These are phyloP conservation scores for Aspergillus sparsus DNA, from an alignment of 495 filamentous ascomycete species.

Conservation along the genomic window DNA sequence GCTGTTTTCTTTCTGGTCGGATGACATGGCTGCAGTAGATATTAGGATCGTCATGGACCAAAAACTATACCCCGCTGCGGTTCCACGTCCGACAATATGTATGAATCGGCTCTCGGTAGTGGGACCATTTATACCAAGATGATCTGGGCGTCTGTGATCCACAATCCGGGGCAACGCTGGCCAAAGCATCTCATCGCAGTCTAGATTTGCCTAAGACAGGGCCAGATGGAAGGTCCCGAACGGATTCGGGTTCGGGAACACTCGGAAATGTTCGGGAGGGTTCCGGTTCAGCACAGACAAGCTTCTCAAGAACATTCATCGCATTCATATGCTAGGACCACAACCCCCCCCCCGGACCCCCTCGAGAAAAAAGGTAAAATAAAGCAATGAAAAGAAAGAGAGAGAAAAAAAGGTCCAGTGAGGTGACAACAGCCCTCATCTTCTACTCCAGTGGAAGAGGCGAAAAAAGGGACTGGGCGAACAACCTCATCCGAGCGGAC, in stretches of 20 bases:
- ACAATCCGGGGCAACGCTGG: conserved; percentile 1
- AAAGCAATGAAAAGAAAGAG: neutral
- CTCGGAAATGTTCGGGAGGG: neutral
- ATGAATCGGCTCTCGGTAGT: neutral
- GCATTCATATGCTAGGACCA: too few species aligned
- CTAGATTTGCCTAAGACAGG: neutral
- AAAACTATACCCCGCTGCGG: neutral
- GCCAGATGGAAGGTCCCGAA: neutral
- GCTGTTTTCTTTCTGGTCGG: neutral
- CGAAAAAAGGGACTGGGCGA: neutral
- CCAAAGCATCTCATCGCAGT: neutral
- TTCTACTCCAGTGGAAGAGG: neutral
- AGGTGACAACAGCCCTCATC: neutral
- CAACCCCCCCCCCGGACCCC: too few species aligned
- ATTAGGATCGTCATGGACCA: neutral
- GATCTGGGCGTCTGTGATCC: neutral
- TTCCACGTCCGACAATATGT: neutral
- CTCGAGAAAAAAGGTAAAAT: conserved; percentile 1
- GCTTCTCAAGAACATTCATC: neutral
- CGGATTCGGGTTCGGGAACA: neutral
- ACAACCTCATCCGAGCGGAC: neutral
- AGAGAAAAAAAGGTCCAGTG: neutral
- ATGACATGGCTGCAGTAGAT: neutral
- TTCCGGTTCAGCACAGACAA: neutral
- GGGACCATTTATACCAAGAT: neutral